Percentiles rank a stretch among this genome's conserved stretches.
Evolutionary conservation across 169 alveolate genomes (phyloP).

Genomic region (Plasmodium ovale): DNA sequence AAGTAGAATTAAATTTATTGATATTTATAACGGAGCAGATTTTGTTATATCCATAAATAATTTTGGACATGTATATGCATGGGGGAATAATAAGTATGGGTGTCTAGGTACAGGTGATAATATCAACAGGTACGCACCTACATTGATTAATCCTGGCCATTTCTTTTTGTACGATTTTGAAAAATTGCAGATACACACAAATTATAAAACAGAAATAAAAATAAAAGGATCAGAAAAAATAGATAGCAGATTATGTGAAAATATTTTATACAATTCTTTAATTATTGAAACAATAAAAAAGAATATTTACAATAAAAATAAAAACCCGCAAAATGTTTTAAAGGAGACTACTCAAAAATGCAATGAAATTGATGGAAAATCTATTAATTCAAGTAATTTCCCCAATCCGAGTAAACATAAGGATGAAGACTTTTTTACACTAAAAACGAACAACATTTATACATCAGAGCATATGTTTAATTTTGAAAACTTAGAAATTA

Average conservation of each 20-base stretch:
- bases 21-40: conserved; percentile 66
- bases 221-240: conserved; percentile 33
- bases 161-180: conserved; percentile 72
- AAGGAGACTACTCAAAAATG: conserved; percentile 34
- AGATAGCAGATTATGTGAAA: conserved; percentile 41
- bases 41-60: conserved; percentile 68
- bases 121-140: conserved; percentile 61
- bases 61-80: conserved; percentile 72
- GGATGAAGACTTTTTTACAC: conserved; percentile 47
- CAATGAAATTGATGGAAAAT: conserved; percentile 33
- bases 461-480: conserved; percentile 66
- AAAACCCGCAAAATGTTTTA: conserved; percentile 37
- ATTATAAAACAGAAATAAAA: conserved; percentile 64
- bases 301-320: conserved; percentile 41
- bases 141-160: conserved; percentile 72
- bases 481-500: conserved; percentile 61
- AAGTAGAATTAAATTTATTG: conserved; percentile 63
- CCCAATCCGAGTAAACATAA: conserved; percentile 34
- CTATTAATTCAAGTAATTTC: conserved; percentile 27
- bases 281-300: conserved; percentile 54
- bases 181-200: conserved; percentile 66
- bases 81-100: conserved; percentile 75
- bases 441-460: conserved; percentile 60
- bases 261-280: conserved; percentile 65
- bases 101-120: conserved; percentile 73